Evolutionary conservation across 2,329 filamentous ascomycete species (phyloP), one percentile per base, ranked within the genome.

Genomic region (Botrytis fragariae): DNA sequence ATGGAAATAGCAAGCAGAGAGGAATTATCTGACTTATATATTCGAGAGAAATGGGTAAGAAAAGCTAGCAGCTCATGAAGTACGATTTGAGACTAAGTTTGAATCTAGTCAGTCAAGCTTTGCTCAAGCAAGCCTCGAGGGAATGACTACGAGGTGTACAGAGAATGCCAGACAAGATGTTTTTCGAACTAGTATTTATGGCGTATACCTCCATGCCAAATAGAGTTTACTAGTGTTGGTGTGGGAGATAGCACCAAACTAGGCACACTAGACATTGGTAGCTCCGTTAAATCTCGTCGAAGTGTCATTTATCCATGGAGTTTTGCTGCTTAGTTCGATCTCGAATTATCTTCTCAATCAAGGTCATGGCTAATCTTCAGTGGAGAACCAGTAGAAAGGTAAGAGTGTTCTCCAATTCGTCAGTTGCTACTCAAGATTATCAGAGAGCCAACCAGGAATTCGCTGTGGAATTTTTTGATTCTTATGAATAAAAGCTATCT

Each of bases 341-440:
- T 29, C 12, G 0, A n/a, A 29, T 29, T 6, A 7, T 54, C 12
- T 16, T 5, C 4, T 5, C 5, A 29, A 54, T n/a, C 14, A n/a
- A 29, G 25, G 0, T n/a, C 4, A 16, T 29, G 9, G 12, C 12
- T 0, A 51, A 1, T 16, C n/a, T 22, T n/a, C 1, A 29, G 16
- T 54, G 16, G 25, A n/a, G 12, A 54, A 2, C 5, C 9, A 29
- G 25, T 54, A 16, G 25, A 54, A n/a, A 12, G 5, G 48, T 29
- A 29, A n/a, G 25, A 16, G 3, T n/a, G 4, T 7, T 6, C n/a
- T 14, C 25, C 5, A 54, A 29, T 7, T n/a, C 12, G 4, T 54
- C 12, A 54, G 12, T 2, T 1, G 3, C 7, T 0, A 54, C 25
- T 2, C 3, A 54, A n/a, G 14, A 16, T 7, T n/a, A 54, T 16